Evolutionary conservation across 2,329 filamentous ascomycete species (phyloP).

Genomic region (Fonsecaea pugnacius): DNA sequence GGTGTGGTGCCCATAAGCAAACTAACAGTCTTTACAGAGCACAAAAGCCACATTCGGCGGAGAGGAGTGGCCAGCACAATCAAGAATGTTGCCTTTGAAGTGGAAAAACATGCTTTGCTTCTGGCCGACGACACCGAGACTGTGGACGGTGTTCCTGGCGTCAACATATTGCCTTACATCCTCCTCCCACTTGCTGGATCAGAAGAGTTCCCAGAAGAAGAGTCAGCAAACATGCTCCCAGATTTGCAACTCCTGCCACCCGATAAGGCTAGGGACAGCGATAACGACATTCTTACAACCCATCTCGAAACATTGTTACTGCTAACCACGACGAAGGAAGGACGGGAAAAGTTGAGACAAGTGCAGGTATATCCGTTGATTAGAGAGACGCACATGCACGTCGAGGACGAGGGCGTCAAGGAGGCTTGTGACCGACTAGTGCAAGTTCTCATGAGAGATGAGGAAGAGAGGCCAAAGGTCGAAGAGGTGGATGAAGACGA

Average conservation of each 20-base stretch:
- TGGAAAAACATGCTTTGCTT: conserved; percentile 71
- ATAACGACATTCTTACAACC: conserved; percentile 76
- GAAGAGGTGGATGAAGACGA: conserved; percentile 53
- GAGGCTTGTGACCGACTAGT: conserved; percentile 89
- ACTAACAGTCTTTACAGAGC: conserved; percentile 91
- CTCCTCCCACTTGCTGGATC: conserved; percentile 84
- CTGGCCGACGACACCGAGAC: conserved; percentile 66
- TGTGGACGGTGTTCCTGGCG: conserved; percentile 20
- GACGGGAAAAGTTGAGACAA: conserved; percentile 72
- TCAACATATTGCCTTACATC: conserved; percentile 82
- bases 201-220: conserved; percentile 87
- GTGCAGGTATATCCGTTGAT: conserved; percentile 88
- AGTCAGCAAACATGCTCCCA: conserved; percentile 81
- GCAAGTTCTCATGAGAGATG: conserved; percentile 83
- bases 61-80: conserved; percentile 96
- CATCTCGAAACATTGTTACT: conserved; percentile 88
- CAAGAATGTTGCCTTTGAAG: conserved; percentile 89
- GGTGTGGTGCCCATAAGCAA: conserved; percentile 86
- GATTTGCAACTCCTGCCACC: conserved; percentile 88
- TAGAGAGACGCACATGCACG: conserved; percentile 78
- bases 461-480: conserved; percentile 58
- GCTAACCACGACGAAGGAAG: conserved; percentile 75
- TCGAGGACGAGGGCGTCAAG: conserved; percentile 76
- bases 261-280: conserved; percentile 82
- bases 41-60: conserved; percentile 78